These are phyloP conservation scores for Pichia cactophila DNA, from an alignment of 1,139 yeast genomes.

Conservation along the genomic window DNA sequence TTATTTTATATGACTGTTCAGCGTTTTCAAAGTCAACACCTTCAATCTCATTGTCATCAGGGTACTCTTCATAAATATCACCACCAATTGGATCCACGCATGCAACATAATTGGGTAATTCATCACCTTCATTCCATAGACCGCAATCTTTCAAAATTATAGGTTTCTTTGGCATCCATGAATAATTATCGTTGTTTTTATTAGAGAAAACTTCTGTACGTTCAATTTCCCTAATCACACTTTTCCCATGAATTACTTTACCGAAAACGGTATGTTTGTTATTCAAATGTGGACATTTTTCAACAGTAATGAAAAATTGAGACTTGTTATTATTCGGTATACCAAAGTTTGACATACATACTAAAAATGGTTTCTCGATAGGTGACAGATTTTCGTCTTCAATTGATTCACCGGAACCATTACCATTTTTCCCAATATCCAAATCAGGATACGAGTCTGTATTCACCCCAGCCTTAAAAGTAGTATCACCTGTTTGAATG, in stretches of 20 bases:
- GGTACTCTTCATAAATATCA: conserved; percentile 66
- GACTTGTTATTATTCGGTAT: conserved; percentile 51
- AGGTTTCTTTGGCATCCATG: conserved; percentile 31
- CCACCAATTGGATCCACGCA: conserved; percentile 56
- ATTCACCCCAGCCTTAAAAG: conserved; percentile 27
- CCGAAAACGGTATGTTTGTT: conserved; percentile 81
- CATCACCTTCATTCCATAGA: conserved; percentile 46
- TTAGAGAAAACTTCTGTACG: conserved; percentile 29
- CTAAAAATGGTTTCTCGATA: conserved; percentile 40
- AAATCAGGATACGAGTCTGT: conserved; percentile 26
- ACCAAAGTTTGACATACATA: conserved; percentile 74
- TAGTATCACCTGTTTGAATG: conserved; percentile 70
- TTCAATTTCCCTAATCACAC: conserved; percentile 62
- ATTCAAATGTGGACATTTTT: conserved; percentile 62
- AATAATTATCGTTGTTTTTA: conserved; percentile 30
- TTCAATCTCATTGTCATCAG: conserved; percentile 55
- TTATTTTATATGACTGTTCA: conserved; percentile 40
- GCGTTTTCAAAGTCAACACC: conserved; percentile 46
- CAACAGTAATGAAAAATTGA: conserved; percentile 74
- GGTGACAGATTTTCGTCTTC: conserved; percentile 52
- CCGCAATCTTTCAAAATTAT: conserved; percentile 60
- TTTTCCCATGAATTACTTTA: conserved; percentile 53
- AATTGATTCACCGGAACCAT: conserved; percentile 26
- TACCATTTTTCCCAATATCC: conserved; percentile 47
- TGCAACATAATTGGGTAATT: conserved; percentile 53